phyloP scores from a whole-genome alignment of 2,329 filamentous ascomycete genomes.

The Juglanconis oblonga region DNA sequence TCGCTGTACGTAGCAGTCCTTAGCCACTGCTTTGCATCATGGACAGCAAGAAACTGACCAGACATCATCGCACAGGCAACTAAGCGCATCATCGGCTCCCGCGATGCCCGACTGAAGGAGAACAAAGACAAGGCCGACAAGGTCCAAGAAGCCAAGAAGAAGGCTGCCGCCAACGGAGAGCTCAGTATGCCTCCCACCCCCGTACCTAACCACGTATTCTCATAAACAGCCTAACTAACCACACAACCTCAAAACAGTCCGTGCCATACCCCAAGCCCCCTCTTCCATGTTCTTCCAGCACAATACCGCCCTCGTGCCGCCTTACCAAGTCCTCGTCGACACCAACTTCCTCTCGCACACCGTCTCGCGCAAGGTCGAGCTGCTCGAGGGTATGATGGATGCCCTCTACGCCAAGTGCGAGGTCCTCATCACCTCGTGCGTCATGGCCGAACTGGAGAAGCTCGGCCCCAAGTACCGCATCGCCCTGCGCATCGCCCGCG shows the following conservation, averaged over 20 bases:
- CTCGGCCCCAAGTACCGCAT: conserved; percentile 85
- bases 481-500: conserved; percentile 79
- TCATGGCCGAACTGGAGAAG: conserved; percentile 69
- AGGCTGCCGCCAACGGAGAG: conserved; percentile 51
- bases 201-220: conserved; percentile 4
- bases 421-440: conserved; percentile 76
- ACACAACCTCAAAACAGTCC: conserved; percentile 1
- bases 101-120: conserved; percentile 78
- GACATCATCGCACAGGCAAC: conserved; percentile 40
- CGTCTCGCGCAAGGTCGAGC: conserved; percentile 75
- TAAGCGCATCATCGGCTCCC: conserved; percentile 79
- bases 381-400: conserved; percentile 70
- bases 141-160: conserved; percentile 58
- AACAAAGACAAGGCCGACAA: conserved; percentile 68
- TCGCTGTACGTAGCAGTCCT: conserved; percentile 46
- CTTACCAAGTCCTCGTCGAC: conserved; percentile 77
- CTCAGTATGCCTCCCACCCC: conserved; percentile 45
- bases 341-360: conserved; percentile 92
- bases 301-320: conserved; percentile 82
- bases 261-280: conserved; percentile 63
- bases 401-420: conserved; percentile 88
- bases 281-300: conserved; percentile 84
- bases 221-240: neutral
- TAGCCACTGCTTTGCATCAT: neutral
- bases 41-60: neutral